phyloP scores from a whole-genome alignment of 768 basidiomycete species.

The Auricularia sp. region DNA sequence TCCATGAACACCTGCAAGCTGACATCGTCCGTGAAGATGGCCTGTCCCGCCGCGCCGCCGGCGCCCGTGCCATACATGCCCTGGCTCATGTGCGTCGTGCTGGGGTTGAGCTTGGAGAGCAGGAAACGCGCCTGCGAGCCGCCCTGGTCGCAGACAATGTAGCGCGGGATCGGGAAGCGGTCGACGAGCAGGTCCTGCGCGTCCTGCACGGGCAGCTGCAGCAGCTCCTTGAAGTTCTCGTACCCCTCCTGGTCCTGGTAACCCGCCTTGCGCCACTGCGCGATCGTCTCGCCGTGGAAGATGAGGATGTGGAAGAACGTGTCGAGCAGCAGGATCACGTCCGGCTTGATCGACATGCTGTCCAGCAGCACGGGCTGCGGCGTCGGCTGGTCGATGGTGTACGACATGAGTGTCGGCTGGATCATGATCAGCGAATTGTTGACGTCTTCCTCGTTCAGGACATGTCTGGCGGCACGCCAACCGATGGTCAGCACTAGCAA shows the following conservation, averaged over 20 bases:
- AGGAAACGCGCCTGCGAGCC: conserved; percentile 98
- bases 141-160: conserved; percentile 95
- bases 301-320: conserved; percentile 99
- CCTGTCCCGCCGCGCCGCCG: conserved; percentile 63
- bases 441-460: conserved; percentile 93
- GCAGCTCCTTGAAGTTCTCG: conserved; percentile 93
- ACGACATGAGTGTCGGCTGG: conserved; percentile 98
- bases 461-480: conserved; percentile 45
- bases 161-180: conserved; percentile 93
- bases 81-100: conserved; percentile 92
- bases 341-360: conserved; percentile 94
- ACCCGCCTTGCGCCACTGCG: conserved; percentile 95
- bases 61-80: conserved; percentile 74
- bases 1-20: conserved; percentile 98
- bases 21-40: conserved; percentile 98
- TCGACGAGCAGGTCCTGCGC: conserved; percentile 93
- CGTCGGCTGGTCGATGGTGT: conserved; percentile 73
- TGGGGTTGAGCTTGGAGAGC: conserved; percentile 91
- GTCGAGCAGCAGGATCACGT: conserved; percentile 91
- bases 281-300: conserved; percentile 96
- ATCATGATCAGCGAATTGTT: conserved; percentile 99
- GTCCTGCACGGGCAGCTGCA: conserved; percentile 77
- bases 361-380: conserved; percentile 94
- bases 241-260: conserved; percentile 99
- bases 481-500: too few species aligned